phyloP scores from a whole-genome alignment of 148 eudicot genomes.

The Chenopodium formosanum region DNA sequence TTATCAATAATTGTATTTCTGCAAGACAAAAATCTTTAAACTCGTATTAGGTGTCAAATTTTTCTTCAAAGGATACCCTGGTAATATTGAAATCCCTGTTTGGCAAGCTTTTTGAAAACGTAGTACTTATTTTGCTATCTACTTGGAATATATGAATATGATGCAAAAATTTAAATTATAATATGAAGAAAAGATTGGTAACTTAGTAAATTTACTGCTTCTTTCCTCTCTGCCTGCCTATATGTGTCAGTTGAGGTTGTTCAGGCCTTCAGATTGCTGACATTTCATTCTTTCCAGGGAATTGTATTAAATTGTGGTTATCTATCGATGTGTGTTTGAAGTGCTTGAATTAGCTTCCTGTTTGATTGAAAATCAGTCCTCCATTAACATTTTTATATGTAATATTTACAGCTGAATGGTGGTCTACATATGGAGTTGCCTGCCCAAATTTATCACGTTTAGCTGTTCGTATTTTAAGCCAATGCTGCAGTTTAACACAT shows the following conservation, averaged over 20 bases:
- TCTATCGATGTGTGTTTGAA: neutral
- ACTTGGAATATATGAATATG: neutral
- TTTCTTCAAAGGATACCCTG: neutral
- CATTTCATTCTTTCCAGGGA: neutral
- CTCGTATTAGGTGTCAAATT: neutral
- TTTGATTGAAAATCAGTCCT: neutral
- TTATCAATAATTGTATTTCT: too few species aligned
- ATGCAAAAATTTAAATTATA: neutral
- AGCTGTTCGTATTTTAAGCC: constrained; percentile 84
- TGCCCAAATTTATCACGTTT: constrained; percentile 84
- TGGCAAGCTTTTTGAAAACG: neutral
- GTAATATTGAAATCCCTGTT: neutral
- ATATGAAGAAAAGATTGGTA: too few species aligned
- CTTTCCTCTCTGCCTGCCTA: neutral
- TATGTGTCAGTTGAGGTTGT: neutral
- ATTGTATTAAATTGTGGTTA: neutral
- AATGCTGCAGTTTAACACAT: constrained; percentile 68
- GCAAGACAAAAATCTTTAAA: neutral
- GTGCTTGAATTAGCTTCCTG: neutral
- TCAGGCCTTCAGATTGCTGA: neutral
- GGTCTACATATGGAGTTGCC: constrained; percentile 90
- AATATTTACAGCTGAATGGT: constrained; percentile 73
- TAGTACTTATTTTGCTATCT: too few species aligned
- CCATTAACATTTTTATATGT: constrained; percentile 11
- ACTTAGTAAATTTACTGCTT: too few species aligned